These are phyloP conservation scores for Paecilomyces variotii DNA, from an alignment of 2,329 filamentous ascomycete species.

Conservation along the genomic window DNA sequence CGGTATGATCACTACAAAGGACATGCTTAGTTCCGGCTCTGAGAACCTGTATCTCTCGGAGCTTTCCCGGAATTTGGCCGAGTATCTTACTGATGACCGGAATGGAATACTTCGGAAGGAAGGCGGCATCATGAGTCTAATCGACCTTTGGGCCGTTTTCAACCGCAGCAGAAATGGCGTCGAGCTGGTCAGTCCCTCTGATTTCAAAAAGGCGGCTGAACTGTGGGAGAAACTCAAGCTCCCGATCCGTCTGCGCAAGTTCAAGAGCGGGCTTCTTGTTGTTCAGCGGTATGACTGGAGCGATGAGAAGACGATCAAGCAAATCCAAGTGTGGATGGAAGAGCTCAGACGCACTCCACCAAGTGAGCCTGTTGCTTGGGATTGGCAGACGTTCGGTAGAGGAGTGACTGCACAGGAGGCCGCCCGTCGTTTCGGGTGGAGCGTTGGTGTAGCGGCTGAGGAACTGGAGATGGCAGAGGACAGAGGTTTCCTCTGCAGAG, in stretches of 20 bases:
- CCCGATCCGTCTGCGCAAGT: slow-evolving; percentile 76
- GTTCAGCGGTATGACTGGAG: slow-evolving; percentile 83
- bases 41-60: slow-evolving; percentile 87
- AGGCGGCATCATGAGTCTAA: slow-evolving; percentile 80
- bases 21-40: slow-evolving; percentile 75
- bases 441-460: slow-evolving; percentile 88
- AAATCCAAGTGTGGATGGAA: slow-evolving; percentile 68
- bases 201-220: slow-evolving; percentile 82
- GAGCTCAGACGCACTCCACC: slow-evolving; percentile 62
- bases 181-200: slow-evolving; percentile 81
- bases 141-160: slow-evolving; percentile 91
- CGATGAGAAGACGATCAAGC: slow-evolving; percentile 78
- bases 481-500: slow-evolving; percentile 74
- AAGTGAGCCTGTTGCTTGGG: slow-evolving; percentile 60
- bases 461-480: slow-evolving; percentile 98
- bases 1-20: slow-evolving; percentile 86
- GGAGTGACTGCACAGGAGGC: slow-evolving; percentile 85
- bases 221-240: slow-evolving; percentile 83
- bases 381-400: slow-evolving; percentile 68
- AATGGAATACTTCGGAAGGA: slow-evolving; percentile 68
- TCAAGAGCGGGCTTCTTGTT: slow-evolving; percentile 89
- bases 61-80: slow-evolving; percentile 72
- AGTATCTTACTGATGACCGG: slow-evolving; percentile 80
- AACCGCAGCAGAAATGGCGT: slow-evolving; percentile 89
- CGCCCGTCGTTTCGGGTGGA: slow-evolving; percentile 91